phyloP scores from a whole-genome alignment of 75 land plant species.

The Selaginella moellendorffii region DNA sequence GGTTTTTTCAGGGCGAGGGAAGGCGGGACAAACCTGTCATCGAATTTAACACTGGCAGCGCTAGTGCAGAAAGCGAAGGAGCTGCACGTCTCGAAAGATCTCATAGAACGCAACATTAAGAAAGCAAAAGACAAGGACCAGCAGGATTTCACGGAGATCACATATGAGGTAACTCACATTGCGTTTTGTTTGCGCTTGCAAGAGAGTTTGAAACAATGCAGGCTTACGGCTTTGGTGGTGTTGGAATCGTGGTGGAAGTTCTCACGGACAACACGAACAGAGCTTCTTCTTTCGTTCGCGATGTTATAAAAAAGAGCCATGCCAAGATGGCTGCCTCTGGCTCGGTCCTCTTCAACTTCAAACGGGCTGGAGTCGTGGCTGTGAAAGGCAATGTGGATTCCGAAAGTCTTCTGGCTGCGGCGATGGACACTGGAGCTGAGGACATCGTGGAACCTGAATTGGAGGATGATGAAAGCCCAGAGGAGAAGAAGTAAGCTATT shows the following conservation, averaged over 20 bases:
- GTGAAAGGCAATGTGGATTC: slow-evolving; percentile 46
- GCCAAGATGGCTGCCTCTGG: slow-evolving; percentile 96
- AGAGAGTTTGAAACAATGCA: slow-evolving; percentile 8
- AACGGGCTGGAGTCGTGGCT: slow-evolving; percentile 67
- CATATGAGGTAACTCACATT: slow-evolving; percentile 49
- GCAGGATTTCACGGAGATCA: slow-evolving; percentile 62
- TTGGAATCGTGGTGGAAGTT: slow-evolving; percentile 36
- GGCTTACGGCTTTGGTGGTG: slow-evolving; percentile 77
- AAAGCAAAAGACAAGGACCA: slow-evolving; percentile 91
- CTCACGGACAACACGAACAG: slow-evolving; percentile 75
- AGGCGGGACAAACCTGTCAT: slow-evolving; percentile 74
- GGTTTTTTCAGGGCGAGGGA: slow-evolving; percentile 45
- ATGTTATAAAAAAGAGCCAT: slow-evolving; percentile 69
- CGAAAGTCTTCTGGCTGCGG: slow-evolving; percentile 60
- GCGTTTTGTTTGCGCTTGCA: background rate
- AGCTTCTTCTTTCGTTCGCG: slow-evolving; percentile 69
- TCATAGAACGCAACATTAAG: slow-evolving; percentile 83
- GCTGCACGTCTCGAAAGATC: slow-evolving; percentile 81
- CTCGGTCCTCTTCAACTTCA: slow-evolving; percentile 80
- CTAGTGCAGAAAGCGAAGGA: slow-evolving; percentile 84
- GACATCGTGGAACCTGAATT: background rate
- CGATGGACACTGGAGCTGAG: slow-evolving; percentile 60
- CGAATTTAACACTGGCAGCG: slow-evolving; percentile 63
- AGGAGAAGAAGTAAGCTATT: background rate
- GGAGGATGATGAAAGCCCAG: background rate